Evolutionary conservation across 2,329 filamentous ascomycete genomes (phyloP), one percentile per base, ranked within the genome.

Genomic region (Blastomyces silverae): DNA sequence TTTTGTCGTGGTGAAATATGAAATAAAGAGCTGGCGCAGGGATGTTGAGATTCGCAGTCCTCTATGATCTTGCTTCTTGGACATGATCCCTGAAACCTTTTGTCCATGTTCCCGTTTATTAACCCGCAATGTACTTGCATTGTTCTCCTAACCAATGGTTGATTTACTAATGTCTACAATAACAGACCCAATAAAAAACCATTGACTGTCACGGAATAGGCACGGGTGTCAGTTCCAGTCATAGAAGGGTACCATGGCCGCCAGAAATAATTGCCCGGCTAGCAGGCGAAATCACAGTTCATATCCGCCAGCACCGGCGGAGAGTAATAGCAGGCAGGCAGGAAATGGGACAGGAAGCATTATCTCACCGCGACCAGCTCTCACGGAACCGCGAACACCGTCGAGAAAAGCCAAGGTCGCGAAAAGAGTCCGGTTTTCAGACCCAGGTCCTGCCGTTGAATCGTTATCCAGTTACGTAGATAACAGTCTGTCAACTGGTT

Each of bases 351-450:
- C 48, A 31, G 42, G 22, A 31, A 31, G 25, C 22, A 61, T 61
- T 61, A 31, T 31, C 2, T 48, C 42, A 6, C 22, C 25, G 7
- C 25, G 5, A n/a, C 28, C 58, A 10, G 20, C 39, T 31, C 15
- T 46, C 34, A 42, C 13, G 17, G 60, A 55, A 48, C 61, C 52
- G 57, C 50, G 52, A 25, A 64, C 56, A 20, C 55, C 63, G 5
- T 53, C 63, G 8, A 60, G 55, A 52, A 60, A 31, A 46, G n/a
- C 8, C 8, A 64, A 57, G 22, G n/a, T 28, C 2, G 34, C 34
- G 42, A 82, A 81, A 67, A 76, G 73, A 67, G 77, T 79, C 46
- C 78, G 80, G 34, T 80, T 81, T 68, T 81, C 80, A 1, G 78
- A 80, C 61, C 76, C 78, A 6, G 75, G 75, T 7, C 73, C 74